A percentile compares a stretch with the other conserved stretches of the same genome.
Conservation (phyloP, 306 rosid genomes). For the Rosa rugosa region DNA sequence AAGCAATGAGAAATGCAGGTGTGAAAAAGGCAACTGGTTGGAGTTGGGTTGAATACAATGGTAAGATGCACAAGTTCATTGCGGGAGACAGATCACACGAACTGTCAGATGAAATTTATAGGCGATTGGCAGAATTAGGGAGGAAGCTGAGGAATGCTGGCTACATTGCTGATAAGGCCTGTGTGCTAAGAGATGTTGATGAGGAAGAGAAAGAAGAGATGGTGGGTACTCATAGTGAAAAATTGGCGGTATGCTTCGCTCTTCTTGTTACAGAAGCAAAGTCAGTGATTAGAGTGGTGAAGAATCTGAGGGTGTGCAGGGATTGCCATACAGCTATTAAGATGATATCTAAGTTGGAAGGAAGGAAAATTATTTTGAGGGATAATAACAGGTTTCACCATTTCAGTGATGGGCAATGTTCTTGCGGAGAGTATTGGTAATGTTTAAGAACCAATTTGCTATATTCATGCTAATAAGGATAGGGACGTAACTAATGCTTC, state of each 20-base stretch:
- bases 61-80: constrained; percentile 43
- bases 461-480: background rate
- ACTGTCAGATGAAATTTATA: constrained; percentile 38
- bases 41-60: constrained; percentile 62
- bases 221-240: constrained; percentile 54
- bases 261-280: constrained; percentile 37
- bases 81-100: constrained; percentile 46
- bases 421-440: constrained; percentile 45
- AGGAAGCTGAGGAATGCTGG: constrained; percentile 40
- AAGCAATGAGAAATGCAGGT: constrained; percentile 45
- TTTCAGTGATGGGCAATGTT: constrained; percentile 39
- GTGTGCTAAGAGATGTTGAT: constrained; percentile 51
- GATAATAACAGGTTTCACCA: constrained; percentile 42
- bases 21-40: constrained; percentile 51
- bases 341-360: constrained; percentile 37
- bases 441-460: background rate
- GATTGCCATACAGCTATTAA: constrained; percentile 44
- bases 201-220: constrained; percentile 57
- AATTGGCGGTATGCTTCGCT: constrained; percentile 51
- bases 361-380: constrained; percentile 34
- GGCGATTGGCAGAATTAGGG: constrained; percentile 30
- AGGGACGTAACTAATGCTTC: background rate
- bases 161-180: constrained; percentile 38
- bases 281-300: constrained; percentile 39
- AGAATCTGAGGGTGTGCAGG: constrained; percentile 41